A percentile compares a stretch with the other conserved stretches of the same genome.
These are phyloP conservation scores for Plasmodium gonderi DNA, from an alignment of 169 alveolate genomes.

Conservation along the genomic window DNA sequence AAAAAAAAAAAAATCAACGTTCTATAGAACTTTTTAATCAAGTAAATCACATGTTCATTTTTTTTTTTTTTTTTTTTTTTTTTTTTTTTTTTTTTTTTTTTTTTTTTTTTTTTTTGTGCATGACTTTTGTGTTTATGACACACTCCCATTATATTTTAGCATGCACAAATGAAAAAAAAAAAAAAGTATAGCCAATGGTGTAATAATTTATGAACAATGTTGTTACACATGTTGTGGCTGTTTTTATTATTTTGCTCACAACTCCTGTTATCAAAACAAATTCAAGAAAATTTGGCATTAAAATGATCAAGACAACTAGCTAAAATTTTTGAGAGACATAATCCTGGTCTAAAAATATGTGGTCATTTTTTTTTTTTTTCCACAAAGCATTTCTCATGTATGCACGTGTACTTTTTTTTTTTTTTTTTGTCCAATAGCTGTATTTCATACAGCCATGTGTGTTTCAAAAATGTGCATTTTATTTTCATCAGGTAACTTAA, in stretches of 20 bases:
- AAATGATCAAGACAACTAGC: not conserved
- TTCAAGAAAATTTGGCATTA: not conserved
- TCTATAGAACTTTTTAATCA: constrained; percentile 1
- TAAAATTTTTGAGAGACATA: not conserved
- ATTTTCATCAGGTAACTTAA: not conserved
- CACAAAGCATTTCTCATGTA: not conserved
- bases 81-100: not conserved
- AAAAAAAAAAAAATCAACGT: not conserved
- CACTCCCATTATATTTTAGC: not conserved
- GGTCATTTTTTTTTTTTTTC: not conserved
- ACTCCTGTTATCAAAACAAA: not conserved
- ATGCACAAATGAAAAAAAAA: constrained; percentile 23
- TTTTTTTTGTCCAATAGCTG: not conserved
- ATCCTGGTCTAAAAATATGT: not conserved
- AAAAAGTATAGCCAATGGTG: constrained; percentile 6
- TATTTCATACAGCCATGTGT: not conserved
- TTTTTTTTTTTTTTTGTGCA: not conserved
- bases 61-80: not conserved
- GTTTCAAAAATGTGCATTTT: not conserved
- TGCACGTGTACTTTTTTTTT: not conserved
- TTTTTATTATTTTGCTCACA: not conserved
- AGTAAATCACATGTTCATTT: not conserved
- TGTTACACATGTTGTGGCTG: not conserved
- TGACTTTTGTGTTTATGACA: not conserved
- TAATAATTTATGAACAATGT: not conserved